A percentile compares a stretch with the other conserved stretches of the same genome.
phyloP scores from a whole-genome alignment of 495 filamentous ascomycete species.

The Penicillium pancosmium region DNA sequence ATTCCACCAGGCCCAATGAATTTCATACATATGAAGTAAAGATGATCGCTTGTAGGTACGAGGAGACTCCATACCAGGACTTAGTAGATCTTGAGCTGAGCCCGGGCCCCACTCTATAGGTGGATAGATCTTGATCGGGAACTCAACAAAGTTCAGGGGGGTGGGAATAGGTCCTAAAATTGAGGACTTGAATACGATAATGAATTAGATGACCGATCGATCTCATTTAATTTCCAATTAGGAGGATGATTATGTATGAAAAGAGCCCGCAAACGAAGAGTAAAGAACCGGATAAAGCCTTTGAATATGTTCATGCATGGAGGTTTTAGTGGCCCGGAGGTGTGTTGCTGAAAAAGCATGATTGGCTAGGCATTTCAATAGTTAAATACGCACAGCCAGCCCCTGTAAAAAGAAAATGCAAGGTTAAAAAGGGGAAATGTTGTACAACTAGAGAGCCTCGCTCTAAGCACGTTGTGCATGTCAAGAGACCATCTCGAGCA shows the following conservation, averaged over 20 bases:
- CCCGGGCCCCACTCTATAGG: slow-evolving; percentile 3
- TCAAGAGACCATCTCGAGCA: slow-evolving; percentile 4
- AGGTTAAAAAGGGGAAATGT: slow-evolving; percentile 4
- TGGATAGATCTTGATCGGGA: slow-evolving; percentile 8
- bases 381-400: slow-evolving; percentile 4
- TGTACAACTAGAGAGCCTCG: slow-evolving; percentile 7
- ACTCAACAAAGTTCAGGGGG: slow-evolving; percentile 6
- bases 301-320: slow-evolving; percentile 6
- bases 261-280: not conserved
- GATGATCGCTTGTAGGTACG: slow-evolving; percentile 5
- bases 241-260: slow-evolving; percentile 7
- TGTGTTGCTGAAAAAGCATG: slow-evolving; percentile 3
- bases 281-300: slow-evolving; percentile 2
- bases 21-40: slow-evolving; percentile 8
- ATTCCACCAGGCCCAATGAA: slow-evolving; percentile 3
- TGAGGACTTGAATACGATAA: not conserved
- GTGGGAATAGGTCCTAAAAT: slow-evolving; percentile 4
- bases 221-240: slow-evolving; percentile 7
- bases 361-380: slow-evolving; percentile 5
- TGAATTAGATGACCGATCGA: not conserved
- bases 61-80: slow-evolving; percentile 4
- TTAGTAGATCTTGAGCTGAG: slow-evolving; percentile 5
- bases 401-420: slow-evolving; percentile 7
- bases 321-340: slow-evolving; percentile 3
- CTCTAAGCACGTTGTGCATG: slow-evolving; percentile 3